Base-by-base conservation (phyloP, 257 asterid genomes). In the Asclepias syriaca region DNA sequence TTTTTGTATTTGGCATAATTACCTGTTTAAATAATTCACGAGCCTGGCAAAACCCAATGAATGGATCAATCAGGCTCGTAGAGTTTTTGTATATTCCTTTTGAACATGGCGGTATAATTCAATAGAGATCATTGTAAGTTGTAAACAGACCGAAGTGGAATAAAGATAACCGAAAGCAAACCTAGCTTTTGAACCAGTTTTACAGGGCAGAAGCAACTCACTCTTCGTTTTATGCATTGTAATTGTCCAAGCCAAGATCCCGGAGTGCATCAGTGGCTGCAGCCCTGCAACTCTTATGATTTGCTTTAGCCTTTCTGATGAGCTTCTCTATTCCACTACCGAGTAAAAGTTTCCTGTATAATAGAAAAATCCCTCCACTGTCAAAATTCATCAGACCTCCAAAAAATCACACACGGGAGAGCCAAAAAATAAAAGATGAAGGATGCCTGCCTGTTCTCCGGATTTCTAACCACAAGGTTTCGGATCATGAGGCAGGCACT, bases 231-330 rank as follows among this genome's bases (percentile, higher is more conserved):
- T 82, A 90, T 24, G 84, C 82, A 78, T 91, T 86, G 80, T 89
- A 93, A 70, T 85, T 85, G 70, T 89, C 96, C 73, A 89, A 51
- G 66, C 96, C 98, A 45, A 93, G 80, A 82, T 93, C 98, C 83
- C 97, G 72, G 5, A 91, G 80, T 3, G 98, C 96, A 82, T 89
- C 96, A 24, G 95, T 86, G 61, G 97, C 97, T 22, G 97, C 97
- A 60, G 77, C 89, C 80, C 86, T 91, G 89, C 99, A 91, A 81
- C 83, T 81, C 81, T 75, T 88, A 79, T 91, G 96, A 76, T 69
- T 87, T 76, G 81, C 86, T 82, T 89, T 88, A 2, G 95, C 93
- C 77, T 69, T 86, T 78, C 96, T 82, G 63, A 89, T 85, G 63
- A 88, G 74, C 78, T 87, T 84, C 87, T 93, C 97, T 16, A 90